Conservation (phyloP, 345 rosid genomes). For the Schrenkiella parvula region DNA sequence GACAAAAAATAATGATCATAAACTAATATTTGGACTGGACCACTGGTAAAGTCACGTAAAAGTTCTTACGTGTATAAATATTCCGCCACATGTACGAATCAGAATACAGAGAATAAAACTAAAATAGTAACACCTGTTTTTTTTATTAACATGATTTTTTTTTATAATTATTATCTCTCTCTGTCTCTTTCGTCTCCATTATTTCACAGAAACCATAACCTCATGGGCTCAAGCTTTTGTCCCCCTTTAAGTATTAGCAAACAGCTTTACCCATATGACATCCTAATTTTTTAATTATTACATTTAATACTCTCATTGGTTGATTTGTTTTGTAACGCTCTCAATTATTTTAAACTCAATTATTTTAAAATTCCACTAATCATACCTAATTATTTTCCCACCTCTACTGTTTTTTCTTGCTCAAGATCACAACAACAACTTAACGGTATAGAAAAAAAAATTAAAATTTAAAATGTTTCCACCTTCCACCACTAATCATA, state of each 20-base stretch:
- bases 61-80: background rate
- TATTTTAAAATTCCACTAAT: constrained; percentile 9
- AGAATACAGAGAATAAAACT: background rate
- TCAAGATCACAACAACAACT: constrained; percentile 32
- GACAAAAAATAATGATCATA: background rate
- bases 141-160: background rate
- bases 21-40: background rate
- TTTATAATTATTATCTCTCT: background rate
- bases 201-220: constrained; percentile 21
- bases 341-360: constrained; percentile 24
- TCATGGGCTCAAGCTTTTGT: constrained; percentile 27
- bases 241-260: background rate
- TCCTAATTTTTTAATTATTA: background rate
- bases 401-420: constrained; percentile 23
- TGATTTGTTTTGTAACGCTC: constrained; percentile 25
- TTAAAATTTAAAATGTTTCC: constrained; percentile 11
- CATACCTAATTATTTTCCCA: constrained; percentile 18
- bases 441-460: constrained; percentile 17
- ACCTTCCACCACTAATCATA: constrained; percentile 33
- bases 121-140: background rate
- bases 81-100: constrained; percentile 5
- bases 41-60: background rate
- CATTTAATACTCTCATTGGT: constrained; percentile 1
- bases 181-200: constrained; percentile 3
- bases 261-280: constrained; percentile 35